phyloP scores from a whole-genome alignment of 805 yeast genomes.

The Candida pseudofarinosa region DNA sequence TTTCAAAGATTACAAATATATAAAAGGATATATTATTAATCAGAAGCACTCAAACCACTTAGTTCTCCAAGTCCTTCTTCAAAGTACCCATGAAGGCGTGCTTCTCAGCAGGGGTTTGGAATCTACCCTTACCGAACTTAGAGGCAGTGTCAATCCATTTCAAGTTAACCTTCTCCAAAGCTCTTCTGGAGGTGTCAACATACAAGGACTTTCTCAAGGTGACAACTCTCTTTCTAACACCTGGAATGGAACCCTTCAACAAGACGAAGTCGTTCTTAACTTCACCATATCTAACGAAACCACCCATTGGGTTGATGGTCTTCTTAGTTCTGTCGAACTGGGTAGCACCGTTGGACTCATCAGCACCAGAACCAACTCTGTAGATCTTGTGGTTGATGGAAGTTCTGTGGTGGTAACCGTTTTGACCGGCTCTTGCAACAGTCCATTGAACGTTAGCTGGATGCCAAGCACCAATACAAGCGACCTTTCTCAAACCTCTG shows the following conservation, averaged over 20 bases:
- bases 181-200: conserved; percentile 97
- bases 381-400: conserved; percentile 99
- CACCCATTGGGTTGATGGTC: conserved; percentile 99
- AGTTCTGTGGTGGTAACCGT: conserved; percentile 99
- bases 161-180: conserved; percentile 91
- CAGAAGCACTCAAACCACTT: conserved; percentile 9
- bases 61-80: conserved; percentile 85
- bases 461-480: conserved; percentile 99
- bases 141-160: conserved; percentile 99
- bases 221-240: conserved; percentile 99
- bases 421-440: conserved; percentile 99
- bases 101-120: conserved; percentile 99
- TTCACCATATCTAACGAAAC: conserved; percentile 99
- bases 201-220: conserved; percentile 98
- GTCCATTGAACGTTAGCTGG: conserved; percentile 99
- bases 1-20: background rate
- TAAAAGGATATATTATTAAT: background rate
- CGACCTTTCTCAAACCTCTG: conserved; percentile 99
- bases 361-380: conserved; percentile 97
- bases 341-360: conserved; percentile 92
- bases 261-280: conserved; percentile 96
- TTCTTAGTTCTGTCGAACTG: conserved; percentile 99
- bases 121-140: conserved; percentile 99
- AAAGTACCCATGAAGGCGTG: conserved; percentile 99
- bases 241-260: conserved; percentile 99